Evolutionary conservation across 306 rosid species (phyloP).

Genomic region (Malus domestica): DNA sequence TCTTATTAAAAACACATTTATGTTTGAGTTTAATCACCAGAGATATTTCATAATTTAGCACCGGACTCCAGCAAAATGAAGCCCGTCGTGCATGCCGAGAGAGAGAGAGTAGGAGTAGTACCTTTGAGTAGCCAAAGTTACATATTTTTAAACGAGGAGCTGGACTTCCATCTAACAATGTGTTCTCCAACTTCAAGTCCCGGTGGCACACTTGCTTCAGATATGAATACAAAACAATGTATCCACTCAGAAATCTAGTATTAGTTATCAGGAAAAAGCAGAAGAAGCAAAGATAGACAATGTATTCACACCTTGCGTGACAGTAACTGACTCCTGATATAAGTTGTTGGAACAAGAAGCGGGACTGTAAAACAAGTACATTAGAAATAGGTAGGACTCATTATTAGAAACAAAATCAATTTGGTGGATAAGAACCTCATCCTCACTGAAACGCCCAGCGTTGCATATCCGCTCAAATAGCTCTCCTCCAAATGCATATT

Average conservation of each 20-base stretch:
- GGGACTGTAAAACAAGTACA: slow-evolving; percentile 53
- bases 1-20: neutral
- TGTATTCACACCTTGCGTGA: slow-evolving; percentile 59
- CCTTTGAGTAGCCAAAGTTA: slow-evolving; percentile 62
- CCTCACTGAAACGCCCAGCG: slow-evolving; percentile 97
- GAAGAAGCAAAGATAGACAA: neutral
- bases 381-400: slow-evolving; percentile 16
- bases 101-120: slow-evolving; percentile 15
- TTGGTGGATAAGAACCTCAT: slow-evolving; percentile 51
- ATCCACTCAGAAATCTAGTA: slow-evolving; percentile 12
- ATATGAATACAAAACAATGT: slow-evolving; percentile 16
- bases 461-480: slow-evolving; percentile 94
- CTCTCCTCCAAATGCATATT: slow-evolving; percentile 97
- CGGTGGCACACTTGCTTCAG: slow-evolving; percentile 93
- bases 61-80: neutral
- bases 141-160: slow-evolving; percentile 94
- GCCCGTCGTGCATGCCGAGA: neutral
- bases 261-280: slow-evolving; percentile 1
- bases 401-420: slow-evolving; percentile 9
- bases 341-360: slow-evolving; percentile 94
- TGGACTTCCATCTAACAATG: slow-evolving; percentile 87
- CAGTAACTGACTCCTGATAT: slow-evolving; percentile 96
- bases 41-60: neutral
- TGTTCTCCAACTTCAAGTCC: slow-evolving; percentile 90
- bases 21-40: neutral